These are phyloP conservation scores for sweet orange (Citrus sinensis) DNA, from an alignment of 345 rosid genomes.

Conservation along the genomic window DVS_A1.0 CM039165.1:31069001-31069500, in stretches of 20 bases:
- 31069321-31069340: slow-evolving; percentile 26
- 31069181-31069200: slow-evolving; percentile 94
- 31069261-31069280: slow-evolving; percentile 60
- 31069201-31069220: slow-evolving; percentile 77
- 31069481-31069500: background rate
- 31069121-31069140: background rate
- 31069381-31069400: background rate
- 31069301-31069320: slow-evolving; percentile 29
- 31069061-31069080: slow-evolving; percentile 71
- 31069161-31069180: slow-evolving; percentile 59
- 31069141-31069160: slow-evolving; percentile 6
- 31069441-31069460: background rate
- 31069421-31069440: background rate
- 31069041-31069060: slow-evolving; percentile 99
- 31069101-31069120: slow-evolving; percentile 1
- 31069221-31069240: slow-evolving; percentile 63
- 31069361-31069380: slow-evolving; percentile 4
- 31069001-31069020: slow-evolving; percentile 95
- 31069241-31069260: slow-evolving; percentile 50
- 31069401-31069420: background rate
- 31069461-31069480: background rate
- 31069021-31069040: slow-evolving; percentile 97
- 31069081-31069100: background rate
- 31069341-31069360: slow-evolving; percentile 45
- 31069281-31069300: slow-evolving; percentile 39